Evolutionary conservation across 805 yeast genomes (phyloP), one percentile per base, ranked within the genome.

Genomic region (Barnettozyma botsteinii): DNA sequence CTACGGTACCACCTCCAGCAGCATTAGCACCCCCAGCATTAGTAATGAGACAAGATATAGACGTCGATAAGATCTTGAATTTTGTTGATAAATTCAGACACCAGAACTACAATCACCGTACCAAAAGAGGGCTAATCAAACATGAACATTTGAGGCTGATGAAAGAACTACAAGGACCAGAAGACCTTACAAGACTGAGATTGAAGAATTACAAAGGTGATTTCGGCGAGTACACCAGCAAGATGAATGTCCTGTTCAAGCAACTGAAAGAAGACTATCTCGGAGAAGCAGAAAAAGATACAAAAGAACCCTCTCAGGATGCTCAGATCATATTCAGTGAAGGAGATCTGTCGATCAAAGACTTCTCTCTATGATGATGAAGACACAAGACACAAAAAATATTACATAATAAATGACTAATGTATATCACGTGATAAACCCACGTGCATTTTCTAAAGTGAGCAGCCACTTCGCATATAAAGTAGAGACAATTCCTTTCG

Each of bases 181-280:
- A 47, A 17, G 57, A 48, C 22, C 41, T 48, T 4, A 38, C 28
- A 8, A 42, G 57, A 40, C 21, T 52, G 19, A 52, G 55, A 36
- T 34, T 56, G 22, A 53, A 52, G 37, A 51, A 46, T 29, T 56
- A 56, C 35, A 52, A 49, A 32, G 60, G 60, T 12, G 60, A 56
- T 33, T 56, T 37, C 34, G 54, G 41, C 12, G 60, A 56, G 33
- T 50, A 46, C 21, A 47, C 46, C 22, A 41, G 48, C 6, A 48
- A 45, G 22, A 47, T 54, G 39, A n/a, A n/a, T n/a, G n/a, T n/a
- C n/a, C n/a, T n/a, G n/a, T n/a, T n/a, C n/a, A n/a, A n/a, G n/a
- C n/a, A n/a, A n/a, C n/a, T n/a, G n/a, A n/a, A n/a, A n/a, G n/a
- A n/a, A n/a, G n/a, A n/a, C n/a, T n/a, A n/a, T n/a, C n/a, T n/a